Evolutionary conservation across 164 flowering plant species (phyloP).

Genomic region (Kalanchoe fedtschenkoi): DNA sequence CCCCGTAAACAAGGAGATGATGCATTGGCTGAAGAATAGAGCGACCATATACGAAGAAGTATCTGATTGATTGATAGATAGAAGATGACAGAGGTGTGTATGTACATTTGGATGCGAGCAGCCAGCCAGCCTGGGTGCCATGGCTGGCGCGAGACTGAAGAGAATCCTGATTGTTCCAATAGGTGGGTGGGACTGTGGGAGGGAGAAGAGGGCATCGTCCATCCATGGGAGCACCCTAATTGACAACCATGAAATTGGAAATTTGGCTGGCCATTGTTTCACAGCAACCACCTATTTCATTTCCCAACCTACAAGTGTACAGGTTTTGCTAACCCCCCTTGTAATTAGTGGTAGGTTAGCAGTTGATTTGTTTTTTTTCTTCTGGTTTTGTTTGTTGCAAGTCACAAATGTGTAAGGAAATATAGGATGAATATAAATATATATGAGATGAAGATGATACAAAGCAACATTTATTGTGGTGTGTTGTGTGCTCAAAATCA

Average conservation of each 20-base stretch:
- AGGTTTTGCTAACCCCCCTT: constrained; percentile 1
- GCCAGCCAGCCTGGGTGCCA: neutral
- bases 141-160: too few species aligned
- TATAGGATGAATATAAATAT: too few species aligned
- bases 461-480: too few species aligned
- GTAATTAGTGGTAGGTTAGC: neutral
- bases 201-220: neutral
- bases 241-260: neutral
- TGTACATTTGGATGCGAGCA: neutral
- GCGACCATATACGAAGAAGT: constrained; percentile 48
- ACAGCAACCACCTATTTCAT: neutral
- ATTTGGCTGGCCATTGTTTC: neutral
- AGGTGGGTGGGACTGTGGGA: neutral
- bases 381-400: neutral
- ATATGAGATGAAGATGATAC: too few species aligned
- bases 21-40: constrained; percentile 88
- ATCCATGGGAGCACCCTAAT: neutral
- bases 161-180: neutral
- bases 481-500: too few species aligned
- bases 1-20: constrained; percentile 65
- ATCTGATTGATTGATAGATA: constrained; percentile 44
- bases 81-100: neutral
- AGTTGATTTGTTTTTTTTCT: neutral
- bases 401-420: neutral
- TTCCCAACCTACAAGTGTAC: neutral